Percentiles rank a stretch among this genome's conserved stretches.
Evolutionary conservation across 2,329 filamentous ascomycete species (phyloP).

Genomic region (Diaporthe sp.): DNA sequence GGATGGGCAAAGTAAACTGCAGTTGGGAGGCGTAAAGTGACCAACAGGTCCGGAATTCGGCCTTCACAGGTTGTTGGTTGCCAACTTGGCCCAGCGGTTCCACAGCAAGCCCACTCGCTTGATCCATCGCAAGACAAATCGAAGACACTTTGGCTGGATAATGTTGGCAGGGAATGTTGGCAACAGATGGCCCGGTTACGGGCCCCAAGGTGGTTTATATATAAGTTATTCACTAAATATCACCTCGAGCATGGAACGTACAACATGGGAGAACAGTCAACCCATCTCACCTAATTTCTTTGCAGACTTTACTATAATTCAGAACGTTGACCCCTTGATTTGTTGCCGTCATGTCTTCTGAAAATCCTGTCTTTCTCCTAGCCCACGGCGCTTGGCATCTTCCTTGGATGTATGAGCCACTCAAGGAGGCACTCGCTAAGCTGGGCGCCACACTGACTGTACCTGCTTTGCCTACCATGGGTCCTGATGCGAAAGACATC

Average conservation of each 20-base stretch:
- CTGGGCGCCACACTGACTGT: neutral
- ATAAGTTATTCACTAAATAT: neutral
- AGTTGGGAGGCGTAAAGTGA: too few relatives aligned
- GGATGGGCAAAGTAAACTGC: too few relatives aligned
- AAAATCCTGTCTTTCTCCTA: neutral
- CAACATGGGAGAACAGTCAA: neutral
- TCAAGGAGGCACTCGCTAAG: neutral
- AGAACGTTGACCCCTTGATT: neutral
- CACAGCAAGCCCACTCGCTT: too few relatives aligned
- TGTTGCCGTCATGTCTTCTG: neutral
- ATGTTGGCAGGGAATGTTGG: too few relatives aligned
- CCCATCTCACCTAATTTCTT: neutral
- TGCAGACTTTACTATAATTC: neutral
- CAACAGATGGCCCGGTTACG: too few relatives aligned
- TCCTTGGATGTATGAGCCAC: neutral
- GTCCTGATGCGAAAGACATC: neutral
- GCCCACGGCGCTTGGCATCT: constrained; percentile 14
- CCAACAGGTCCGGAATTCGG: too few relatives aligned
- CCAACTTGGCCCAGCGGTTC: too few relatives aligned
- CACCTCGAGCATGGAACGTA: neutral
- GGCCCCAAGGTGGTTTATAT: too few relatives aligned
- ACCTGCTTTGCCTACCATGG: neutral
- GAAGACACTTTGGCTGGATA: too few relatives aligned
- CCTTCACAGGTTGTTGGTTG: too few relatives aligned
- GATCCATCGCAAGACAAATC: too few relatives aligned